Evolutionary conservation across 352 stramenopile species (phyloP), one percentile per base, ranked within the genome.

Genomic region (Aphanomyces cochlioides): DNA sequence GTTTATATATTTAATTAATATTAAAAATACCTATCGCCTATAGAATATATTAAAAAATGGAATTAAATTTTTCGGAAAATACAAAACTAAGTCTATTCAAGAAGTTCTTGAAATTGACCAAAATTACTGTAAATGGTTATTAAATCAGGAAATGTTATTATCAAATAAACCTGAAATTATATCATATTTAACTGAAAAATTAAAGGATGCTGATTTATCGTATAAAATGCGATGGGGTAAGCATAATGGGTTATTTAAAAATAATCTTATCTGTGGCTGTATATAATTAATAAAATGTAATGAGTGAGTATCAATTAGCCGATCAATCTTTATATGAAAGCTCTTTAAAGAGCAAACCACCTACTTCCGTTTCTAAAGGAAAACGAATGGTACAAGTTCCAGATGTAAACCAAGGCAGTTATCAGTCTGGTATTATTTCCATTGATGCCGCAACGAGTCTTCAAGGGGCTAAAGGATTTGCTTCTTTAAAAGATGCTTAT

Each of bases 391-490:
- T 61, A 12, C 45, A 15, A 21, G 63, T 69, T 8, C 45, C 28
- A 15, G 73, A 77, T 66, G 6, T 47, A 5, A 77, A 77, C 54
- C 68, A 74, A 61, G 67, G 67, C 19, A 69, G 54, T 15, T 77
- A 77, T 41, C 57, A 21, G 19, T 58, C 39, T 50, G 72, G 72
- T 50, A 17, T 72, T 19, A 60, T 76, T 56, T 64, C 47, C 1
- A 69, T 74, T n/a, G 73, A 77, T 59, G 73, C 61, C 28, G 61
- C 54, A 19, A 69, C 40, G 50, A 67, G 73, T 21, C 54, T 77
- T 13, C 72, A 56, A 59, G 73, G 67, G 60, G n/a, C 59, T 36
- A 45, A 72, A 15, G 73, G 73, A 21, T 77, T 72, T 65, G 59
- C 40, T 8, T 72, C 67, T 4, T 48, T 77, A 15, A 36, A 37